A percentile compares a stretch with the other conserved stretches of the same genome.
Conservation (phyloP, 805 yeast species). For the Saturnispora halmiae region DNA sequence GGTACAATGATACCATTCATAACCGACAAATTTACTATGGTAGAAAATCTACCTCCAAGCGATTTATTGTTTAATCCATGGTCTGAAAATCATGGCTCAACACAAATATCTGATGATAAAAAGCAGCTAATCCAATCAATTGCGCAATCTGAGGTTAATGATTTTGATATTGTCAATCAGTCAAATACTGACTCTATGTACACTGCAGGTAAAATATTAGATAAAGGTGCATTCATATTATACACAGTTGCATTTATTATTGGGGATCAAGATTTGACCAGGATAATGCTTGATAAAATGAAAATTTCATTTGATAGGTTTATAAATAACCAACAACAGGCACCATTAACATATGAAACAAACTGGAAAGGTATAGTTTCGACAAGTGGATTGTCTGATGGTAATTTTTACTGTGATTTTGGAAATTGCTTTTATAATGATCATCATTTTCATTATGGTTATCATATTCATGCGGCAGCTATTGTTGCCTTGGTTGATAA, state of each 20-base stretch:
- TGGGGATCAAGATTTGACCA: slow-evolving; percentile 44
- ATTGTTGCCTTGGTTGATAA: slow-evolving; percentile 59
- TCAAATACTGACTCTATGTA: slow-evolving; percentile 81
- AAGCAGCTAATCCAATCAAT: slow-evolving; percentile 35
- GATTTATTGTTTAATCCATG: slow-evolving; percentile 47
- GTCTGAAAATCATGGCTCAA: slow-evolving; percentile 38
- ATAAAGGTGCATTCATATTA: slow-evolving; percentile 82
- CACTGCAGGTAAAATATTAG: slow-evolving; percentile 78
- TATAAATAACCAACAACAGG: slow-evolving; percentile 55
- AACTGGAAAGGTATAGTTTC: slow-evolving; percentile 75
- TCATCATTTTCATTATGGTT: slow-evolving; percentile 84
- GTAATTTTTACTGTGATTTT: slow-evolving; percentile 38
- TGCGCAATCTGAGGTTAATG: slow-evolving; percentile 44
- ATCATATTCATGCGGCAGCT: slow-evolving; percentile 76
- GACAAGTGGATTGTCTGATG: slow-evolving; percentile 40
- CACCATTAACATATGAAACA: slow-evolving; percentile 71
- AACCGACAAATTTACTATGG: slow-evolving; percentile 27
- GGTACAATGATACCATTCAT: slow-evolving; percentile 42
- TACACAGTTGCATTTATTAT: slow-evolving; percentile 63
- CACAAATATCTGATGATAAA: slow-evolving; percentile 29
- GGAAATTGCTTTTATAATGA: slow-evolving; percentile 77
- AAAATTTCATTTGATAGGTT: slow-evolving; percentile 65
- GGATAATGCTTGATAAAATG: slow-evolving; percentile 43
- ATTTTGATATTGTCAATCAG: slow-evolving; percentile 43
- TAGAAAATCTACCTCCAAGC: slow-evolving; percentile 24